Evolutionary conservation across 768 basidiomycete species (phyloP), one percentile per base, ranked within the genome.

Genomic region (Mycena galericulata): DNA sequence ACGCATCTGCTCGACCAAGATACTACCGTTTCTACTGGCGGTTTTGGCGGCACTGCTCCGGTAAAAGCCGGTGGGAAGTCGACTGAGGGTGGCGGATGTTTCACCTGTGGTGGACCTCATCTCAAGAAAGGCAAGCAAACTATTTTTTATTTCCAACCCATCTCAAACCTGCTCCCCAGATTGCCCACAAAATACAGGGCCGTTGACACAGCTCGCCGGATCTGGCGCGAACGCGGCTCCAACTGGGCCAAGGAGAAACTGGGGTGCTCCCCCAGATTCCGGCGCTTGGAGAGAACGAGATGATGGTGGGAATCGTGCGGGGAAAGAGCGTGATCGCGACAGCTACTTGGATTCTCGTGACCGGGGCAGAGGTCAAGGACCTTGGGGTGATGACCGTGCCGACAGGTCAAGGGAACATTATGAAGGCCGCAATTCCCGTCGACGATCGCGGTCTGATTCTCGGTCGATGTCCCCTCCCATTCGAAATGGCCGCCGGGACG

Each of bases 1-100:
- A 99, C 98, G 18, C 97, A 99, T 81, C 80, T 99, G 70, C 80
- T 95, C 40, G 97, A 97, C 75, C 94, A 99, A 84, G 97, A 99
- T 77, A 99, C 97, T 0, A 95, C 94, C 7, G 81, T 70, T 26
- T 67, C 77, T 15, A 82, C 75, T 53, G 91, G 89, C 32, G 91
- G 92, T 0, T 91, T 92, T 79, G 92, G 92, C 30, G 91, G 89
- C 9, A 74, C 75, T 6, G 87, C 82, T 1, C 76, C 87, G 27
- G 82, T 87, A 54, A 89, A 87, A 75, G 76, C 83, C 43, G 90
- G 89, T 34, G 90, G 90, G 8, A 85, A 80, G 55, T 82, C 84
- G 26, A 81, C 81, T 1, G 87, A 90, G 49, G 83, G 81, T 1
- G 89, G 86, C 2, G 95, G 94, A 0, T 99, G 98, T 77, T 99